phyloP scores from a whole-genome alignment of 2,329 filamentous ascomycete genomes.

The Aspergillus floridensis region DNA sequence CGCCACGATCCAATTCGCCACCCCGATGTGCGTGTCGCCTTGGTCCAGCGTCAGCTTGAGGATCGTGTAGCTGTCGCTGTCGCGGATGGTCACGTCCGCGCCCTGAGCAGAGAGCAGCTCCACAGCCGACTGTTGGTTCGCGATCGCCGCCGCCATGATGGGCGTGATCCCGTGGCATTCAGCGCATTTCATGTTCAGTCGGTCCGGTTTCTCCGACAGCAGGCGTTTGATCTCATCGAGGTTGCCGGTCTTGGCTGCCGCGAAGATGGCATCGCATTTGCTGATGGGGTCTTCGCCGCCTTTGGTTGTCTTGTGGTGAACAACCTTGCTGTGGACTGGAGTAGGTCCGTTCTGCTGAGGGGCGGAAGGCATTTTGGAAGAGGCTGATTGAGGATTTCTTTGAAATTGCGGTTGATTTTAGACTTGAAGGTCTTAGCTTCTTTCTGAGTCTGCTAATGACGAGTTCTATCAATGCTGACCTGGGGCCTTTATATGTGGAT shows the following conservation, averaged over 20 bases:
- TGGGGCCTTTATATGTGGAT: neutral
- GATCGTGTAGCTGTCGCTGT: slow-evolving; percentile 9
- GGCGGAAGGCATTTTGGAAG: neutral
- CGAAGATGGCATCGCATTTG: neutral
- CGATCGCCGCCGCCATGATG: slow-evolving; percentile 6
- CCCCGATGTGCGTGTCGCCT: neutral
- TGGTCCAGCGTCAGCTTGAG: slow-evolving; percentile 6
- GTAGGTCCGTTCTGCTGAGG: neutral
- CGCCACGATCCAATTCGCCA: slow-evolving; percentile 2
- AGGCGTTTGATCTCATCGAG: neutral
- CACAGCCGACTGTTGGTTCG: slow-evolving; percentile 1
- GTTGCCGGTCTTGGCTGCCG: neutral
- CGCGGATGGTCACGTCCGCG: slow-evolving; percentile 3
- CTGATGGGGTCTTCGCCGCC: neutral
- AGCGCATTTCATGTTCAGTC: neutral
- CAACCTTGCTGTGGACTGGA: neutral
- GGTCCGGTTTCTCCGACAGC: neutral
- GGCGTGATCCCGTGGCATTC: slow-evolving; percentile 4
- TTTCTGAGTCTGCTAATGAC: neutral
- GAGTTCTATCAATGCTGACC: neutral
- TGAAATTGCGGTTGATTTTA: neutral
- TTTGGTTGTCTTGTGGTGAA: neutral
- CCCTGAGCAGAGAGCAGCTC: neutral
- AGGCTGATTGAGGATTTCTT: neutral
- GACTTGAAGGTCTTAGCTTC: neutral